Percentiles rank a stretch among this genome's conserved stretches.
These are phyloP conservation scores for Beauveria brongniartii DNA, from an alignment of 2,329 filamentous ascomycete species.

Conservation along the genomic window DNA sequence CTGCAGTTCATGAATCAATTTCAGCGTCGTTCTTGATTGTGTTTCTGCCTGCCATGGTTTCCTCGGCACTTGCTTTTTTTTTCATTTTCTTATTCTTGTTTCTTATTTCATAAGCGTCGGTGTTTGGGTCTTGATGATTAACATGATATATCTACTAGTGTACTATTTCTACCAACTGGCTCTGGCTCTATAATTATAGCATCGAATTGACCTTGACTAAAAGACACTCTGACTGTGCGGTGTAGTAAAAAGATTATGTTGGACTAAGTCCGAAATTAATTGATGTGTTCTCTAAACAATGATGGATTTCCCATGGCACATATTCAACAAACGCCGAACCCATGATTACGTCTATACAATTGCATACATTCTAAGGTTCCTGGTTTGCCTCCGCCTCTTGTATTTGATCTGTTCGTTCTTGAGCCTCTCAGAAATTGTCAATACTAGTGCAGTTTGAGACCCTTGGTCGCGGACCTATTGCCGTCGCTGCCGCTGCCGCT, in stretches of 20 bases:
- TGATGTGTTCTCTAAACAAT: background rate
- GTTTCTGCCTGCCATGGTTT: constrained; percentile 12
- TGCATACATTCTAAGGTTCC: background rate
- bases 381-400: background rate
- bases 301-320: background rate
- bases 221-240: background rate
- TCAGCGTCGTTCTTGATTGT: constrained; percentile 20
- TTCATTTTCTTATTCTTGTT: constrained; percentile 7
- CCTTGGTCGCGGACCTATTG: background rate
- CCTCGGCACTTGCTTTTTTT: background rate
- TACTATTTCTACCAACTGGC: background rate
- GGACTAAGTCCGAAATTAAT: background rate
- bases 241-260: background rate
- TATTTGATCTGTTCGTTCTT: background rate
- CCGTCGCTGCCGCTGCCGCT: constrained; percentile 26
- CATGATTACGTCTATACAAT: background rate
- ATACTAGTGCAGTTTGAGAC: constrained; percentile 1
- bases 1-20: constrained; percentile 62
- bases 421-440: background rate
- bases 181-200: background rate
- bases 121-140: constrained; percentile 17
- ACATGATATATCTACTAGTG: background rate
- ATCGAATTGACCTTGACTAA: background rate
- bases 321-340: constrained; percentile 1
- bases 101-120: constrained; percentile 21